Evolutionary conservation across 2,329 filamentous ascomycete species (phyloP).

Genomic region (Taxawa tesnikishii): DNA sequence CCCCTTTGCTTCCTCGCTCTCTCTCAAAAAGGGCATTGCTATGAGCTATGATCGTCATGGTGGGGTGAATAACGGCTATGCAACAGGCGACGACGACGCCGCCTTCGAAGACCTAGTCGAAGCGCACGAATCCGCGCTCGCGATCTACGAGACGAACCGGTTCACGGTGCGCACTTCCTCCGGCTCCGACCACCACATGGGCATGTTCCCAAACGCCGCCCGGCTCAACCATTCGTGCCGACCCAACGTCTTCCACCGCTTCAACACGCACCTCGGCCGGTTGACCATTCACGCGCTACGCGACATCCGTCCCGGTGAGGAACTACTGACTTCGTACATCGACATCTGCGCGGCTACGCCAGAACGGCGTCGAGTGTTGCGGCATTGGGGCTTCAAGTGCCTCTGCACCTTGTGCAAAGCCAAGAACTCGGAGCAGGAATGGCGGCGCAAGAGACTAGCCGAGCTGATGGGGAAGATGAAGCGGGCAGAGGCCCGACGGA

Average conservation of each 20-base stretch:
- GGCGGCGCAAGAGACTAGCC: constrained; percentile 6
- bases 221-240: constrained; percentile 8
- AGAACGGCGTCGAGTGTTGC: constrained; percentile 7
- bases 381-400: constrained; percentile 18
- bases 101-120: constrained; percentile 6
- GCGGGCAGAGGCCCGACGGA: constrained; percentile 4
- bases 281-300: constrained; percentile 15
- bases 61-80: not conserved
- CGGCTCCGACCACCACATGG: constrained; percentile 6
- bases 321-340: constrained; percentile 14
- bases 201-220: constrained; percentile 7
- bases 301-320: constrained; percentile 17
- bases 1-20: not conserved
- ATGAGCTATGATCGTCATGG: no score
- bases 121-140: constrained; percentile 5
- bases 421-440: constrained; percentile 4
- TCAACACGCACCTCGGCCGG: constrained; percentile 7
- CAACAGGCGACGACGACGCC: not conserved
- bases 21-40: no score
- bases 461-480: constrained; percentile 4
- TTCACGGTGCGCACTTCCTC: constrained; percentile 8
- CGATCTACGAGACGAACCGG: constrained; percentile 9
- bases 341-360: constrained; percentile 8
- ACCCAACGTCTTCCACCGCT: constrained; percentile 10
- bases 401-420: constrained; percentile 14